Percentiles rank a stretch among this genome's conserved stretches.
Evolutionary conservation across 495 filamentous ascomycete genomes (phyloP).

Genomic region (Penicillium cataractarum): DNA sequence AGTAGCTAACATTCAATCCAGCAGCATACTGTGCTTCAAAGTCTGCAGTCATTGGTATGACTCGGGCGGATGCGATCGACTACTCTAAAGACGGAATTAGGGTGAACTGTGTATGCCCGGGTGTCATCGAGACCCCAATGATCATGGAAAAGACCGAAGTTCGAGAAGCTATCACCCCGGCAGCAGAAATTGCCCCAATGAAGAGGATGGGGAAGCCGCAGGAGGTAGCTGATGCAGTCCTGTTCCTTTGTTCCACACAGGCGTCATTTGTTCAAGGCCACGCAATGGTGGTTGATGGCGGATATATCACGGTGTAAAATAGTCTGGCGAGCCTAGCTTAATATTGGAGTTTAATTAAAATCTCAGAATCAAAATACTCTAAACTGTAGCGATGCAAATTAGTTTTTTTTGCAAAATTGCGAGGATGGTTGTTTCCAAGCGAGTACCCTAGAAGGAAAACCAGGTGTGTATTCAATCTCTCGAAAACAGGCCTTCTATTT

Average conservation of each 20-base stretch:
- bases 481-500: too few species aligned
- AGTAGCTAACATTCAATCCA: conserved; percentile 14
- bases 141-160: conserved; percentile 42
- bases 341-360: background rate
- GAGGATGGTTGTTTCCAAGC: too few species aligned
- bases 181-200: conserved; percentile 54
- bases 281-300: conserved; percentile 57
- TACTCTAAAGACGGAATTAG: conserved; percentile 52
- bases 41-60: conserved; percentile 50
- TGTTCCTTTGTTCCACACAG: conserved; percentile 52
- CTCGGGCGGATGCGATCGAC: conserved; percentile 54
- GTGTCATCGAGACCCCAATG: conserved; percentile 55
- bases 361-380: too few species aligned
- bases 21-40: conserved; percentile 54
- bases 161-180: conserved; percentile 35
- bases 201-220: conserved; percentile 50
- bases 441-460: background rate
- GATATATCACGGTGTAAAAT: conserved; percentile 46
- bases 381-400: too few species aligned
- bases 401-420: background rate
- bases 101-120: conserved; percentile 59
- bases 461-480: background rate
- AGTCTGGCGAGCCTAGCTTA: background rate
- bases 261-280: conserved; percentile 57
- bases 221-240: conserved; percentile 54